These are phyloP conservation scores for Tephrocybe sp. DNA, from an alignment of 768 basidiomycete species.

Conservation along the genomic window DNA sequence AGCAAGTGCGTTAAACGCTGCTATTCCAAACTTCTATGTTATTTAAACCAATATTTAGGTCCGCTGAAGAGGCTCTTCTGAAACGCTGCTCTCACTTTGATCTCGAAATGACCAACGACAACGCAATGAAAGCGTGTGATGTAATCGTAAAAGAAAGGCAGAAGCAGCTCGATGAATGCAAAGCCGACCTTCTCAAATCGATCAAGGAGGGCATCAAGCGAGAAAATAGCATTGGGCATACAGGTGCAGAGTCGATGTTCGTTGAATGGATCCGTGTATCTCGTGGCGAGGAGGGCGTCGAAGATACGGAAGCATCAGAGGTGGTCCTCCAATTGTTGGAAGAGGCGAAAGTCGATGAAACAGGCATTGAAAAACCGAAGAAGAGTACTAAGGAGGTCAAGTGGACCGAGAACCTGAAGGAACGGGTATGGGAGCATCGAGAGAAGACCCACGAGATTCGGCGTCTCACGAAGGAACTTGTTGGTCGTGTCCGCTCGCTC, in stretches of 20 bases:
- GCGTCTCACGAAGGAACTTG: conserved; percentile 82
- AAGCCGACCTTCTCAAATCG: conserved; percentile 64
- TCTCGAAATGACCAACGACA: conserved; percentile 65
- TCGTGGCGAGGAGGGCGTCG: conserved; percentile 62
- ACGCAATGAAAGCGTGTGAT: conserved; percentile 92
- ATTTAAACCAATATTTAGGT: conserved; percentile 37
- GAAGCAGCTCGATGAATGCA: conserved; percentile 78
- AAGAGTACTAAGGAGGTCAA: conserved; percentile 56
- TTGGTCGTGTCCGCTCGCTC: conserved; percentile 85
- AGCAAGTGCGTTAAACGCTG: conserved; percentile 62
- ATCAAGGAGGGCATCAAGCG: conserved; percentile 65
- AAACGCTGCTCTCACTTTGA: conserved; percentile 97
- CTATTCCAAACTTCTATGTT: background rate
- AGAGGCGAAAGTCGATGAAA: conserved; percentile 46
- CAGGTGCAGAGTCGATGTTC: conserved; percentile 75
- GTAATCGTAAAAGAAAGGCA: conserved; percentile 84
- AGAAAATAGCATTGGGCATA: conserved; percentile 66
- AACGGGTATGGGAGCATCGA: conserved; percentile 75
- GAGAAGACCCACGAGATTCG: conserved; percentile 88
- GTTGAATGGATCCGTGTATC: conserved; percentile 73
- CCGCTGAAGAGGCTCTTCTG: conserved; percentile 89
- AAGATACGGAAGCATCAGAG: conserved; percentile 75
- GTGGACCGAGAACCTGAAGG: conserved; percentile 56
- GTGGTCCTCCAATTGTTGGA: conserved; percentile 59
- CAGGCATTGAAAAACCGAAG: conserved; percentile 43